phyloP scores from a whole-genome alignment of 805 yeast genomes.

The Saturnispora bothae region DNA sequence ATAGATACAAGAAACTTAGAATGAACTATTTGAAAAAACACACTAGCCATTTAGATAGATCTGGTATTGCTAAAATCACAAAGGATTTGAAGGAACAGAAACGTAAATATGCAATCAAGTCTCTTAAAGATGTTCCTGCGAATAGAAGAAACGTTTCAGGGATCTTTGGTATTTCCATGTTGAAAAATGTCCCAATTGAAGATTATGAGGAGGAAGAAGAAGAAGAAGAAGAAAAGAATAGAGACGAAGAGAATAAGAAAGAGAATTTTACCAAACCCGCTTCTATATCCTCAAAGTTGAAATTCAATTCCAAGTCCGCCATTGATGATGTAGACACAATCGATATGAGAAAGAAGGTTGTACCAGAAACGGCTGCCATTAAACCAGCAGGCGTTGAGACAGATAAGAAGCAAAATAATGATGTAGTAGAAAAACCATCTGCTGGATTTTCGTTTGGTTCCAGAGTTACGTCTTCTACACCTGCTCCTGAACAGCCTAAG shows the following conservation, averaged over 20 bases:
- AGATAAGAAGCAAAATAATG: too few species aligned
- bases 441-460: slow-evolving; percentile 12
- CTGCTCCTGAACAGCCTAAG: neutral
- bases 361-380: neutral
- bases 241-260: neutral
- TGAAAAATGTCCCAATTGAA: slow-evolving; percentile 12
- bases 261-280: neutral
- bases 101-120: slow-evolving; percentile 6
- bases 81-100: slow-evolving; percentile 4
- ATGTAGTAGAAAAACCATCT: slow-evolving; percentile 3
- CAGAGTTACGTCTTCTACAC: neutral
- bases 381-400: too few species aligned
- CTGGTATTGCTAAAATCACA: slow-evolving; percentile 7
- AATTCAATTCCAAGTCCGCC: slow-evolving; percentile 14
- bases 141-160: slow-evolving; percentile 21
- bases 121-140: slow-evolving; percentile 12
- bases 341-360: slow-evolving; percentile 9
- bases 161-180: slow-evolving; percentile 14
- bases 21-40: slow-evolving; percentile 30
- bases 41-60: slow-evolving; percentile 18
- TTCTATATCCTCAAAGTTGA: slow-evolving; percentile 18
- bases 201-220: slow-evolving; percentile 13
- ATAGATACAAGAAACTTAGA: slow-evolving; percentile 38
- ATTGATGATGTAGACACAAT: slow-evolving; percentile 11
- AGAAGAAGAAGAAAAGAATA: slow-evolving; percentile 1